These are phyloP conservation scores for Metrosideros polymorpha DNA, from an alignment of 441 rosid genomes.

Conservation along the genomic window DNA sequence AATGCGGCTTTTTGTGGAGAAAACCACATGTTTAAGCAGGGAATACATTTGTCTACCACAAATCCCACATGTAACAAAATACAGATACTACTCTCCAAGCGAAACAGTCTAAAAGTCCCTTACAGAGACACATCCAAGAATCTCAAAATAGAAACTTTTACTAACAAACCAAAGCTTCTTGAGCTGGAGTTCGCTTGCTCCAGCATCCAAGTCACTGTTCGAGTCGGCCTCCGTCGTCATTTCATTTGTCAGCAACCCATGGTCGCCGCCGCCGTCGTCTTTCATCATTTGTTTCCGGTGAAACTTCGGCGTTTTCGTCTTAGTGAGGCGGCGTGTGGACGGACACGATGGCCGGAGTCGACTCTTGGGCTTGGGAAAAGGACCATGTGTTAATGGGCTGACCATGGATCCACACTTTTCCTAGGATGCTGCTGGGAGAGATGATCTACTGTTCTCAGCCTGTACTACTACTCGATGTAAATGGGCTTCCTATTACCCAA, in stretches of 20 bases:
- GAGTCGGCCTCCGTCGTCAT: background rate
- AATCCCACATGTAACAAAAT: background rate
- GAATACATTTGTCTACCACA: background rate
- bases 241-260: background rate
- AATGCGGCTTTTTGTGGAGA: background rate
- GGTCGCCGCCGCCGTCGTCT: background rate
- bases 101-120: background rate
- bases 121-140: background rate
- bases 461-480: background rate
- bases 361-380: background rate
- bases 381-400: background rate
- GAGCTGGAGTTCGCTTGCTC: background rate
- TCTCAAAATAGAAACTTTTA: background rate
- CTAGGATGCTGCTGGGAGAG: background rate
- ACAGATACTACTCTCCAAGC: background rate
- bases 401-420: background rate
- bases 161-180: background rate
- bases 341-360: background rate
- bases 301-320: background rate
- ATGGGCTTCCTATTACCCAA: background rate
- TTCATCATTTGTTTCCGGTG: background rate
- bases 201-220: background rate
- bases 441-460: background rate
- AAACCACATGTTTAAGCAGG: background rate
- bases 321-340: background rate